These are phyloP conservation scores for Cantharellus cinnabarinus DNA, from an alignment of 768 basidiomycete genomes.

Conservation along the genomic window DNA sequence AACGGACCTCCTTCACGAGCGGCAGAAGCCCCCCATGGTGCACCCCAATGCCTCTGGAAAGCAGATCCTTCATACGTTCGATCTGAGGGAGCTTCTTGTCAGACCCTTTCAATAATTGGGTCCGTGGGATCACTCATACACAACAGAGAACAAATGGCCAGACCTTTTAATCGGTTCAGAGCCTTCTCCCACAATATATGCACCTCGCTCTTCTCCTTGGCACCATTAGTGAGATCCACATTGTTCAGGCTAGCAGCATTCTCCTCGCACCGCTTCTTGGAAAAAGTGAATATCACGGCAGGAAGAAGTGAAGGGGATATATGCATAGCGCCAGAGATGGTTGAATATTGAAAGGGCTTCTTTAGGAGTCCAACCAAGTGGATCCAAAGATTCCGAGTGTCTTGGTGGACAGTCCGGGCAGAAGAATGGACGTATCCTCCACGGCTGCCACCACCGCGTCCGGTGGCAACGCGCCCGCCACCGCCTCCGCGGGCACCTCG, in stretches of 20 bases:
- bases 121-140: not conserved
- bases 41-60: constrained; percentile 86
- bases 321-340: too few species aligned
- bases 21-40: constrained; percentile 94
- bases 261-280: constrained; percentile 93
- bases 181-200: constrained; percentile 90
- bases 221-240: constrained; percentile 55
- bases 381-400: constrained; percentile 85
- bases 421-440: constrained; percentile 18
- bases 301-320: constrained; percentile 48
- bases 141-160: constrained; percentile 5
- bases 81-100: constrained; percentile 92
- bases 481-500: constrained; percentile 37
- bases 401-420: constrained; percentile 31
- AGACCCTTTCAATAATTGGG: constrained; percentile 31
- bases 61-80: constrained; percentile 65
- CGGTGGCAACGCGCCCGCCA: constrained; percentile 25
- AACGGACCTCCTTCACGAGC: constrained; percentile 79
- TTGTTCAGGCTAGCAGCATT: constrained; percentile 80
- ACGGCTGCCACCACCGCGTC: constrained; percentile 27
- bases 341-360: constrained; percentile 22
- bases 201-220: constrained; percentile 90
- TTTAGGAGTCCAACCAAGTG: constrained; percentile 72
- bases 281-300: constrained; percentile 91
- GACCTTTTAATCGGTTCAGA: constrained; percentile 75